Evolutionary conservation across 2,329 filamentous ascomycete species (phyloP).

Genomic region (Fusarium sterilihyphosum): DNA sequence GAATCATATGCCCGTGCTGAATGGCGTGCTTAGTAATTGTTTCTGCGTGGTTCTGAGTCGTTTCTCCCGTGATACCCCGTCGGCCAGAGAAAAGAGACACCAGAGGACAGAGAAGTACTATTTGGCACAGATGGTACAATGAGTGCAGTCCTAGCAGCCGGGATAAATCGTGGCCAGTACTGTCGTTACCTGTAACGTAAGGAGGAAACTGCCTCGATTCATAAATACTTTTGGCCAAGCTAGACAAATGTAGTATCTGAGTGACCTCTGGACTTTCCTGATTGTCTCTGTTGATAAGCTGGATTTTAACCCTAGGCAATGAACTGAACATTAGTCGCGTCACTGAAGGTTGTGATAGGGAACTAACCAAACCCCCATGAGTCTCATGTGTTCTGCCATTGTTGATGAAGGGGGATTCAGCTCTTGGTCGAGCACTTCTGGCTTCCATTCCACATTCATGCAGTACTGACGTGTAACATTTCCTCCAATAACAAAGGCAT

Average conservation of each 20-base stretch:
- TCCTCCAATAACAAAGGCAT: too few relatives aligned
- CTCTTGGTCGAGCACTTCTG: accelerated
- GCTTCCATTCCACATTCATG: background rate
- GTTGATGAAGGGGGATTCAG: background rate
- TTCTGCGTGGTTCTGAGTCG: background rate
- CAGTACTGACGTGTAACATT: background rate
- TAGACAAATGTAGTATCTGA: background rate
- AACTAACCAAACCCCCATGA: background rate
- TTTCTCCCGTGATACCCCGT: accelerated
- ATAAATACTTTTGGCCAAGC: background rate
- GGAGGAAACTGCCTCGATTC: background rate
- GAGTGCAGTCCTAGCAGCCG: background rate
- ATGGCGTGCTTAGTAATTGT: background rate
- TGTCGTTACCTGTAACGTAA: background rate
- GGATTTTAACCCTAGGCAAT: background rate
- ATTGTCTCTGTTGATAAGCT: background rate
- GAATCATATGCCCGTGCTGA: background rate
- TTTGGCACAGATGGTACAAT: background rate
- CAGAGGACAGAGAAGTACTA: background rate
- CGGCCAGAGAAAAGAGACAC: background rate
- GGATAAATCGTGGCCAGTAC: background rate
- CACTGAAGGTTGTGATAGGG: accelerated
- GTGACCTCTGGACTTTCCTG: background rate
- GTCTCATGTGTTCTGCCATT: background rate
- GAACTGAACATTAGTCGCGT: background rate